A percentile compares a stretch with the other conserved stretches of the same genome.
phyloP scores from a whole-genome alignment of 192 early-diverging fungal genomes.

The Backusella tuberculispora region DNA sequence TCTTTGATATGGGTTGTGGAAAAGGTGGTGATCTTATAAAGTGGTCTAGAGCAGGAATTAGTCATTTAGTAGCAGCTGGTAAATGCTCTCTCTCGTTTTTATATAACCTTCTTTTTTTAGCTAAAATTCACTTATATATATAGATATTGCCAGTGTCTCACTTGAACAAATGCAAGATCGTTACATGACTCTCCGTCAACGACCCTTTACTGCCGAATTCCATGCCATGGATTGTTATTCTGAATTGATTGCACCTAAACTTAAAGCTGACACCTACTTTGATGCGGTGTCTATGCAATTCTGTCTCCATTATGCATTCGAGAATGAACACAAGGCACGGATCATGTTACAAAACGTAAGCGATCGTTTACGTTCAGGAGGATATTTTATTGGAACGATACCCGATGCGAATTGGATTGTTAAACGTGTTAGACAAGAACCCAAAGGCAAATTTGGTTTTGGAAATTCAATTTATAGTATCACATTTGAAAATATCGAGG shows the following conservation, averaged over 20 bases:
- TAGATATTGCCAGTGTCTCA: constrained; percentile 89
- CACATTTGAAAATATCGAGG: constrained; percentile 69
- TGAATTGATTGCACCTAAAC: constrained; percentile 59
- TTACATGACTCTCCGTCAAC: constrained; percentile 56
- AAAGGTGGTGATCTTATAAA: constrained; percentile 92
- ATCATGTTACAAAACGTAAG: constrained; percentile 85
- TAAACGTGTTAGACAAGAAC: constrained; percentile 38
- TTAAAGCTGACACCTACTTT: constrained; percentile 57
- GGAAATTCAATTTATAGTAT: constrained; percentile 93
- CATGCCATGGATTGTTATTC: constrained; percentile 88
- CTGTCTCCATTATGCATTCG: constrained; percentile 95
- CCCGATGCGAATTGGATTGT: constrained; percentile 92
- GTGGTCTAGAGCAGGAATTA: constrained; percentile 74
- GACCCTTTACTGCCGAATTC: constrained; percentile 75
- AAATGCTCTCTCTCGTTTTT: too few relatives aligned
- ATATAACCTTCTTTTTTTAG: background rate
- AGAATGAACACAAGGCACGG: constrained; percentile 78
- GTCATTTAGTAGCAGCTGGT: constrained; percentile 80
- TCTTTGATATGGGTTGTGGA: constrained; percentile 93
- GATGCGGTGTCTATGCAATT: constrained; percentile 97
- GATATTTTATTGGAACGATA: constrained; percentile 90
- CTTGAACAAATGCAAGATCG: constrained; percentile 79
- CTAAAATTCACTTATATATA: constrained; percentile 57
- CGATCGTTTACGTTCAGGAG: constrained; percentile 67
- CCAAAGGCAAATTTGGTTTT: constrained; percentile 58